These are phyloP conservation scores for Colletotrichum brevisporum DNA, from an alignment of 2,329 filamentous ascomycete genomes.

Conservation along the genomic window DNA sequence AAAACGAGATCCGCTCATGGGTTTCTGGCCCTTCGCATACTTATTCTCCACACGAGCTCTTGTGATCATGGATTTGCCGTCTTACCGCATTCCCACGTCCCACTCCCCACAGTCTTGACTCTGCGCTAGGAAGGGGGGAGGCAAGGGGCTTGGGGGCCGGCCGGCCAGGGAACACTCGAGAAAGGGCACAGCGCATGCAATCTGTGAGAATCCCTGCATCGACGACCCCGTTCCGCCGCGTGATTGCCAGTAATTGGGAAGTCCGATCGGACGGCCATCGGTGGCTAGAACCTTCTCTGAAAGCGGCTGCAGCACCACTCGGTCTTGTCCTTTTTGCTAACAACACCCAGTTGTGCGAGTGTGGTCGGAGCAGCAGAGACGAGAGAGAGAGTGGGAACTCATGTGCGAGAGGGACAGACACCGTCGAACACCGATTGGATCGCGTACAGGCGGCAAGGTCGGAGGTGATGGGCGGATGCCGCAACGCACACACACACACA, in stretches of 20 bases:
- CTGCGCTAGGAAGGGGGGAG: slow-evolving; percentile 18
- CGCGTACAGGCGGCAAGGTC: slow-evolving; percentile 20
- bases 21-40: neutral
- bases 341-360: too few species aligned
- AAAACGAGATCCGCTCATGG: slow-evolving; percentile 13
- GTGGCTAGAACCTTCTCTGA: slow-evolving; percentile 9
- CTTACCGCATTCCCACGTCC: slow-evolving; percentile 18
- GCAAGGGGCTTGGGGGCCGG: neutral
- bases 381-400: neutral
- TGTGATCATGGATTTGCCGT: slow-evolving; percentile 24
- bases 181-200: neutral
- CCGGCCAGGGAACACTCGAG: too few species aligned
- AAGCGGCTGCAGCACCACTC: neutral
- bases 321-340: too few species aligned
- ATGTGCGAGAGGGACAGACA: neutral
- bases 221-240: neutral
- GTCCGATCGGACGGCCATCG: slow-evolving; percentile 1
- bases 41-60: slow-evolving; percentile 36
- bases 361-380: neutral
- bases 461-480: slow-evolving; percentile 9
- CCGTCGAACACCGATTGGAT: slow-evolving; percentile 26
- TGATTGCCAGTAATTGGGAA: slow-evolving; percentile 16
- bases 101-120: slow-evolving; percentile 39
- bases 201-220: slow-evolving; percentile 23
- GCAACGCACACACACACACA: neutral